phyloP scores from a whole-genome alignment of 106 monocot genomes.

The Phalaenopsis aphrodite region DNA sequence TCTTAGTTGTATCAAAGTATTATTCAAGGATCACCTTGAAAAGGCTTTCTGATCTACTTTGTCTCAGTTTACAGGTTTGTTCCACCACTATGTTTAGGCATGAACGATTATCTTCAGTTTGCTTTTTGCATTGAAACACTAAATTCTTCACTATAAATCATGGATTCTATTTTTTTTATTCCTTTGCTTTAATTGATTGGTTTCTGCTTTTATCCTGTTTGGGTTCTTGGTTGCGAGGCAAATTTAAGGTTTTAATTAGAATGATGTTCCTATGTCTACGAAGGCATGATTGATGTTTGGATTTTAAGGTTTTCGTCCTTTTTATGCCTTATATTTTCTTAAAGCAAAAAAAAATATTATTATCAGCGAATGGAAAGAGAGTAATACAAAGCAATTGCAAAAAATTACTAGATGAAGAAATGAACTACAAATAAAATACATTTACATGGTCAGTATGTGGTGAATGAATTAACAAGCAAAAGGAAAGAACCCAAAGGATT shows the following conservation, averaged over 20 bases:
- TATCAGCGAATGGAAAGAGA: no score
- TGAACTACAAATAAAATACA: no score
- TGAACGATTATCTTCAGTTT: not conserved
- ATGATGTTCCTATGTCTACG: not conserved
- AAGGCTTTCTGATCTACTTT: slow-evolving; percentile 81
- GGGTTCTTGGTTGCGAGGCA: not conserved
- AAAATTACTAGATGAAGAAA: no score
- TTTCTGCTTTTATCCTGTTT: not conserved
- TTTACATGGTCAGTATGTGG: no score
- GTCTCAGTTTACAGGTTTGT: slow-evolving; percentile 83
- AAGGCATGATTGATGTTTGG: not conserved
- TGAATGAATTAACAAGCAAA: no score
- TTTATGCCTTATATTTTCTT: no score
- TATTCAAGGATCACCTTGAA: slow-evolving; percentile 94
- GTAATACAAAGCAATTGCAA: no score
- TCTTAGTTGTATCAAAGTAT: slow-evolving; percentile 95
- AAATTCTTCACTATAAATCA: not conserved
- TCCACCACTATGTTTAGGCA: not conserved
- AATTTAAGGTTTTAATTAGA: not conserved
- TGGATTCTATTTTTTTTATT: not conserved
- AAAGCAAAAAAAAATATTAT: no score
- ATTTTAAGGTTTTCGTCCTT: not conserved
- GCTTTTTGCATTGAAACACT: not conserved
- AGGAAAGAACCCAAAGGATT: no score
- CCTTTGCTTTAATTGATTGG: not conserved